Percentiles rank a stretch among this genome's conserved stretches.
Conservation (phyloP, 306 rosid species). For the Medicago lupulina region DNA sequence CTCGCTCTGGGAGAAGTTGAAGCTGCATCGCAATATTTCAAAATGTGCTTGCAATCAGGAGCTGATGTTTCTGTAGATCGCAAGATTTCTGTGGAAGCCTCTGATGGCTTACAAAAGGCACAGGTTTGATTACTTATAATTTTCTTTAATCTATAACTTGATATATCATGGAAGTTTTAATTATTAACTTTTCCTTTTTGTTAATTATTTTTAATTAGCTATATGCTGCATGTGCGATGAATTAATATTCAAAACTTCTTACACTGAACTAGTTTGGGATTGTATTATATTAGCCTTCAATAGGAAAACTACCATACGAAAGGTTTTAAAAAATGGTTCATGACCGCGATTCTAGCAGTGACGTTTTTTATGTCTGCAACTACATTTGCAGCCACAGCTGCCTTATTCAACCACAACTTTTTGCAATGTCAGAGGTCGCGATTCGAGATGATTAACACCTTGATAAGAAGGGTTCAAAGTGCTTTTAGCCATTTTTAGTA, state of each 20-base stretch:
- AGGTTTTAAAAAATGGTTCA: background rate
- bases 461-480: too few relatives aligned
- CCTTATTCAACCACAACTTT: too few relatives aligned
- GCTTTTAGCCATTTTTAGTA: too few relatives aligned
- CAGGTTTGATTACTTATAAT: constrained; percentile 61
- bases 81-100: constrained; percentile 85
- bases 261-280: background rate
- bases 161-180: constrained; percentile 30
- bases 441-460: too few relatives aligned
- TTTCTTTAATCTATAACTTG: constrained; percentile 9
- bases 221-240: constrained; percentile 25
- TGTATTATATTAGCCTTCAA: constrained; percentile 25
- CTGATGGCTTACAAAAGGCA: constrained; percentile 91
- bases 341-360: too few relatives aligned
- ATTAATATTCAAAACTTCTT: constrained; percentile 28
- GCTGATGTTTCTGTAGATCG: constrained; percentile 79
- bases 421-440: too few relatives aligned
- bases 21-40: constrained; percentile 72
- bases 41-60: constrained; percentile 83
- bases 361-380: too few relatives aligned
- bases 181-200: constrained; percentile 11
- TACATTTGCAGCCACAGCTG: too few relatives aligned
- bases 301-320: background rate
- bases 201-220: constrained; percentile 35
- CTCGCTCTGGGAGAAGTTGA: constrained; percentile 90